Conservation (phyloP, 331 rosid species). For the Arachis monticola region DNA sequence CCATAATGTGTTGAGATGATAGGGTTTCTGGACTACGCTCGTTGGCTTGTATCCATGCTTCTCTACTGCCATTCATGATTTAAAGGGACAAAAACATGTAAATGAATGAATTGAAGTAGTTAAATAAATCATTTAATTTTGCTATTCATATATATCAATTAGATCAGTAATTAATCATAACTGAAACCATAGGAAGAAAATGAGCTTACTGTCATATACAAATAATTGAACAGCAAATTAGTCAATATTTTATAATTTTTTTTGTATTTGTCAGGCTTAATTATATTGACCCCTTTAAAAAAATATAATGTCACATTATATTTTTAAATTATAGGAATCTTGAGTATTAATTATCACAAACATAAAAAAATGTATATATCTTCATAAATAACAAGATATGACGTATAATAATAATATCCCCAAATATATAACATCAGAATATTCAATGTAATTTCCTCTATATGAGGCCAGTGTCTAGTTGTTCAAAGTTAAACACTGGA, state of each 20-base stretch:
- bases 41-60: slow-evolving; percentile 50
- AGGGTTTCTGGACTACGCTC: slow-evolving; percentile 43
- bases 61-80: slow-evolving; percentile 49
- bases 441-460: not conserved
- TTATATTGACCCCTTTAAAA: too few species aligned
- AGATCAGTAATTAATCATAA: not conserved
- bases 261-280: too few species aligned
- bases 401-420: too few species aligned
- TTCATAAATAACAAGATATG: too few species aligned
- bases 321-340: too few species aligned
- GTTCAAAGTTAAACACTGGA: slow-evolving; percentile 4
- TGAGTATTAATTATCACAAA: too few species aligned
- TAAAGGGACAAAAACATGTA: slow-evolving; percentile 4
- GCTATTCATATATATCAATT: not conserved
- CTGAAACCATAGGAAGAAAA: not conserved
- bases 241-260: too few species aligned
- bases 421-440: not conserved
- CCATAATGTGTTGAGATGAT: slow-evolving; percentile 48
- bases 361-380: too few species aligned
- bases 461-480: not conserved
- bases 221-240: too few species aligned
- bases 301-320: too few species aligned
- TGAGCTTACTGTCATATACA: not conserved
- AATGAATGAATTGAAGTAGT: not conserved
- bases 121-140: not conserved